phyloP scores from a whole-genome alignment of 2,329 filamentous ascomycete genomes.

The Pyricularia sp. region DNA sequence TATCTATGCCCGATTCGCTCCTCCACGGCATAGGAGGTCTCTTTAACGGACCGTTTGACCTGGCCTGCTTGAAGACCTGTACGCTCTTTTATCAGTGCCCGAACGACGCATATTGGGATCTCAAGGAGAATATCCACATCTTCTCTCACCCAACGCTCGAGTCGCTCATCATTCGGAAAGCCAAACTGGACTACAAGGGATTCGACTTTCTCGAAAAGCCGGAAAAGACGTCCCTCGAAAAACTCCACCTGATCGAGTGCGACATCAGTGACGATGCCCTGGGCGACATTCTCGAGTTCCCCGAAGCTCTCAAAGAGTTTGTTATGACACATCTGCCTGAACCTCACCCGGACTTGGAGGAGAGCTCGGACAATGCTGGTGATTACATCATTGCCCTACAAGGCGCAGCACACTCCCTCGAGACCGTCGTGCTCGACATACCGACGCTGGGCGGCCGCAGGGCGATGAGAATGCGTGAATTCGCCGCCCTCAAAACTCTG shows the following conservation, averaged over 20 bases:
- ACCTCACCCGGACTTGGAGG: constrained; percentile 32
- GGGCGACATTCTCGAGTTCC: constrained; percentile 30
- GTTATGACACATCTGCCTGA: constrained; percentile 34
- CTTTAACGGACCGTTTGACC: constrained; percentile 40
- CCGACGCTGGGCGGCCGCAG: constrained; percentile 28
- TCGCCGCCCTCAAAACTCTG: constrained; percentile 28
- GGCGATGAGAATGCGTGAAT: constrained; percentile 33
- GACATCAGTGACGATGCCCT: constrained; percentile 37
- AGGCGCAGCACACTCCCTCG: constrained; percentile 30
- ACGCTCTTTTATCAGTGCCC: constrained; percentile 36
- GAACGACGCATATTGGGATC: constrained; percentile 36
- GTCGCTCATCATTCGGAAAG: constrained; percentile 31
- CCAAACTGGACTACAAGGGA: constrained; percentile 34
- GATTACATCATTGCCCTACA: constrained; percentile 35
- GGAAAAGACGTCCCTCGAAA: constrained; percentile 32
- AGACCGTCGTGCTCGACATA: constrained; percentile 35
- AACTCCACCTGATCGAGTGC: constrained; percentile 37
- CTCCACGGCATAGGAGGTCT: constrained; percentile 36
- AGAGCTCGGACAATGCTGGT: constrained; percentile 34
- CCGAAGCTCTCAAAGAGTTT: constrained; percentile 33
- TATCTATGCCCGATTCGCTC: constrained; percentile 32
- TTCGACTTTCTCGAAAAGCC: constrained; percentile 39
- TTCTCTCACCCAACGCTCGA: constrained; percentile 40
- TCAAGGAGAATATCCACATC: constrained; percentile 42
- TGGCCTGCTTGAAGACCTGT: constrained; percentile 36